Evolutionary conservation across 73 alveolate genomes (phyloP).

Genomic region (Uronychia binucleata): DNA sequence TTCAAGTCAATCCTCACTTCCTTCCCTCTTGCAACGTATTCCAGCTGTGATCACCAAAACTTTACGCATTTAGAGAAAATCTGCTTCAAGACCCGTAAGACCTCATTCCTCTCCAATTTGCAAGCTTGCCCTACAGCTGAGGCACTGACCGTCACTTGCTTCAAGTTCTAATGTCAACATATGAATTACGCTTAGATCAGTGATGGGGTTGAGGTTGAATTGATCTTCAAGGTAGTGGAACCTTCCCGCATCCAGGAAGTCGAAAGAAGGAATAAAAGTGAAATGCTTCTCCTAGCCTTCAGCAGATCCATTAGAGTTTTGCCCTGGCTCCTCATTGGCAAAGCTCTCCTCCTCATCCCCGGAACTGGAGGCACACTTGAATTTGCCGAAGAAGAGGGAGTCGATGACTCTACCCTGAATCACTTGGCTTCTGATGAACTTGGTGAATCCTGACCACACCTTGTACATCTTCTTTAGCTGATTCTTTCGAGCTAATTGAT

Average conservation of each 20-base stretch:
- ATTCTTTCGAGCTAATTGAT: no score
- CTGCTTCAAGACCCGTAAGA: not conserved
- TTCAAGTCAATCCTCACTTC: not conserved
- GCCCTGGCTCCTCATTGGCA: no score
- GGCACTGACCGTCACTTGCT: not conserved
- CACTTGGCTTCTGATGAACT: not conserved
- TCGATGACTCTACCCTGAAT: not conserved
- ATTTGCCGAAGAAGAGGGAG: not conserved
- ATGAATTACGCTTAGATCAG: not conserved
- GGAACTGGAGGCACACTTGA: no score
- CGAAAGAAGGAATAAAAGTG: conserved; percentile 18
- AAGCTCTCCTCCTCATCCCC: no score
- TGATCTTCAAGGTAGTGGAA: conserved; percentile 3
- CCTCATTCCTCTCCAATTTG: not conserved
- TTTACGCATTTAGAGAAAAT: not conserved
- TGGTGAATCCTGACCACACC: not conserved
- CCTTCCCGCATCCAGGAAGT: conserved; percentile 22
- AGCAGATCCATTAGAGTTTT: no score
- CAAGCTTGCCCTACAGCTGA: not conserved
- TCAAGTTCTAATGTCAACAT: not conserved
- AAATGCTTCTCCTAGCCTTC: no score
- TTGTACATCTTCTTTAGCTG: not conserved
- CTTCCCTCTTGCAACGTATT: not conserved
- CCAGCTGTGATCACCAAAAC: not conserved
- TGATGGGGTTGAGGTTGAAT: not conserved